Conservation (phyloP, 805 yeast genomes). For the Wickerhamiella azymoides region DNA sequence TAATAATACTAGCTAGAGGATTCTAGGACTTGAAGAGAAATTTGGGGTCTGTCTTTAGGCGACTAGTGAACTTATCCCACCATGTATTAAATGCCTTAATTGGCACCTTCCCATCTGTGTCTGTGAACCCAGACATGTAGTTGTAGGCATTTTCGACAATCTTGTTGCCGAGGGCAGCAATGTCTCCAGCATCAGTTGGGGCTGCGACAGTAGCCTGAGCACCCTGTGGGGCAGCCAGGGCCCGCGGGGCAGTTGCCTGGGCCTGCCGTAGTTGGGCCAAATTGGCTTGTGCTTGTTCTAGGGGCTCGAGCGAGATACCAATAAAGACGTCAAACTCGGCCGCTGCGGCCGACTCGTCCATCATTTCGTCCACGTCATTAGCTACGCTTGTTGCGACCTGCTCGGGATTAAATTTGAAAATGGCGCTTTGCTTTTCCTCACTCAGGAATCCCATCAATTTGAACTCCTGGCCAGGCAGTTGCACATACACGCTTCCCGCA, state of each 20-base stretch:
- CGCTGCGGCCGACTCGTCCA: conserved; percentile 36
- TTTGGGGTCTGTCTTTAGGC: conserved; percentile 66
- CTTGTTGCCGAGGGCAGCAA: conserved; percentile 63
- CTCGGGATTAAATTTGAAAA: conserved; percentile 56
- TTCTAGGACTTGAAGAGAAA: conserved; percentile 38
- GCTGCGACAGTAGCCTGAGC: conserved; percentile 21
- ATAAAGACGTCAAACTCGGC: conserved; percentile 34
- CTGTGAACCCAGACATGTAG: conserved; percentile 76
- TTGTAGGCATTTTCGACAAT: conserved; percentile 89
- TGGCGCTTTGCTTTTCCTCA: conserved; percentile 70
- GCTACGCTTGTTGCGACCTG: conserved; percentile 14
- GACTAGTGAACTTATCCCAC: conserved; percentile 80
- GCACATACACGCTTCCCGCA: conserved; percentile 81
- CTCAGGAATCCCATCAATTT: conserved; percentile 28
- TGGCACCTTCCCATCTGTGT: conserved; percentile 64
- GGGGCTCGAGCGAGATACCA: conserved; percentile 87
- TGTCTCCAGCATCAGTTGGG: conserved; percentile 29
- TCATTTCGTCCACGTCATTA: conserved; percentile 41
- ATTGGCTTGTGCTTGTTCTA: conserved; percentile 46
- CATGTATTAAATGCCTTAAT: conserved; percentile 81
- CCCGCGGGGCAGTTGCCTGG: conserved; percentile 13
- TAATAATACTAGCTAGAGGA: neutral
- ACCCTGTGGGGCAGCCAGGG: conserved; percentile 17
- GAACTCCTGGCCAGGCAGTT: conserved; percentile 46
- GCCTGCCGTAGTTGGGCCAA: conserved; percentile 32